Evolutionary conservation across 768 basidiomycete species (phyloP), one percentile per base, ranked within the genome.

Genomic region (Suillus subluteus): DNA sequence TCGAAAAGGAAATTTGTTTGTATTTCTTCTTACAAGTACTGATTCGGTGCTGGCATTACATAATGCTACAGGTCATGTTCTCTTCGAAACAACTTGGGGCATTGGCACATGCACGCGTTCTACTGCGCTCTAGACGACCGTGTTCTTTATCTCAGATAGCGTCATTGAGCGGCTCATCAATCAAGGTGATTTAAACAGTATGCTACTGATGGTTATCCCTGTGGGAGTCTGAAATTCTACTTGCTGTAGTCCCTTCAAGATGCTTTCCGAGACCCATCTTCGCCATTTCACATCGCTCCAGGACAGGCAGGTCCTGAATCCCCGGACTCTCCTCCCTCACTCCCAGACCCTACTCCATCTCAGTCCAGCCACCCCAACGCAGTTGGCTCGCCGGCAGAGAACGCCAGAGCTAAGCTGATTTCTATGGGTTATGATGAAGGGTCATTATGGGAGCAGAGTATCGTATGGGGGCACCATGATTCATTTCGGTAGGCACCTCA

Each of bases 391-490:
- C 65, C 59, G 9, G 71, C 67, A 11, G 76, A 78, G 41, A 79
- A 83, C 58, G 90, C 85, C 1, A 78, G 78, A 40, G 69, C 72
- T 35, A 80, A 80, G 66, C 73, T 91, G 30, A 70, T 75, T 35
- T 73, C 81, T 69, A 73, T 81, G 21, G 89, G 90, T 0, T 87
- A 86, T 67, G 88, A 92, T 72, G 82, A 86, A 2, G 69, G 75
- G 35, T 90, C 89, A n/a, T 87, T 93, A 64, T 92, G 88, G 88
- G 89, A 92, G 72, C 91, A 93, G 72, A 79, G 78, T 16, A 84
- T 94, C n/a, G 87, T 83, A 0, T 93, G 91, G 91, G 92, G 92
- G 62, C 89, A 93, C 68, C 88, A 90, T 38, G 92, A 94, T 70
- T 80, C 91, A 1, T 91, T 92, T 73, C 88, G 88, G 92, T 91